phyloP scores from a whole-genome alignment of 2,329 filamentous ascomycete species.

The Nannizziopsis barbatae region DNA sequence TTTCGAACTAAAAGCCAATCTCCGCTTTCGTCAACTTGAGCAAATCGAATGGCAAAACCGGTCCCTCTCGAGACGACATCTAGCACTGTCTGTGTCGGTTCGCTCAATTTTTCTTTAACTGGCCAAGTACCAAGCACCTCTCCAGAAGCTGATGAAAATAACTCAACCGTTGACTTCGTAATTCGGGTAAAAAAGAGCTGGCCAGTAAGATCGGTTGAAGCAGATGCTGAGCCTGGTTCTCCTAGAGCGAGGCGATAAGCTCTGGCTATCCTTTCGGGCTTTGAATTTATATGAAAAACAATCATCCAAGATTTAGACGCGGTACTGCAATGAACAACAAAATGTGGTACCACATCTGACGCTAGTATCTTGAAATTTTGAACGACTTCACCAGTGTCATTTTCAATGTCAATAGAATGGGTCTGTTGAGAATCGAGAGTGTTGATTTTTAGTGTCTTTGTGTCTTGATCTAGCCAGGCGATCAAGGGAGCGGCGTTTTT shows the following conservation, averaged over 20 bases:
- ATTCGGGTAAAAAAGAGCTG: constrained; percentile 85
- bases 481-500: constrained; percentile 33
- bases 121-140: constrained; percentile 66
- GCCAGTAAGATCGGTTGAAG: constrained; percentile 62
- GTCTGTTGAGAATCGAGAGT: constrained; percentile 35
- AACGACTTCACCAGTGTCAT: constrained; percentile 36
- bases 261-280: constrained; percentile 57
- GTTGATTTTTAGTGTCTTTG: constrained; percentile 37
- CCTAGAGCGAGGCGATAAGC: constrained; percentile 68
- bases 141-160: constrained; percentile 67
- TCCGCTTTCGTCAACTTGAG: constrained; percentile 51
- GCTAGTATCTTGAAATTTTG: constrained; percentile 57
- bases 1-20: constrained; percentile 81
- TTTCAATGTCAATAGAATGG: constrained; percentile 30
- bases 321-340: constrained; percentile 71
- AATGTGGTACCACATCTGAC: constrained; percentile 62
- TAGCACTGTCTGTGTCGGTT: constrained; percentile 58
- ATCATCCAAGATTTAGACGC: constrained; percentile 64
- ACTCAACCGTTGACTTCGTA: constrained; percentile 58
- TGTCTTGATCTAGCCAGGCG: constrained; percentile 35
- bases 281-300: constrained; percentile 71
- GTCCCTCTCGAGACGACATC: constrained; percentile 68
- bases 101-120: constrained; percentile 38
- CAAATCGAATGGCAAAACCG: constrained; percentile 66
- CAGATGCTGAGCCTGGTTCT: constrained; percentile 61